Percentiles rank a stretch among this genome's conserved stretches.
Evolutionary conservation across 495 filamentous ascomycete genomes (phyloP).

Genomic region (Ascodesmis nigricans): DNA sequence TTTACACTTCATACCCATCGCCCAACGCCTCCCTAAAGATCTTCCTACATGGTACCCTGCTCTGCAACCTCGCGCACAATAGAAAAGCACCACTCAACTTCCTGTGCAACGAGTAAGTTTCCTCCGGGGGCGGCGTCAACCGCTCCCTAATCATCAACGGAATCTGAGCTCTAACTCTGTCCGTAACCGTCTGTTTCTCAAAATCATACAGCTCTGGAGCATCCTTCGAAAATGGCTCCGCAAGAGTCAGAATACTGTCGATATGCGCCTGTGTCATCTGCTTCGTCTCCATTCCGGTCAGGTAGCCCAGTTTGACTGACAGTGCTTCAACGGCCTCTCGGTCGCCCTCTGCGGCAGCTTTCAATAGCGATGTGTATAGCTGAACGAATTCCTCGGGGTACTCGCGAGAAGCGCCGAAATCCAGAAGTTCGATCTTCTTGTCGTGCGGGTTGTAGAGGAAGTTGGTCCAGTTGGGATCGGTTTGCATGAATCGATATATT

Average conservation of each 20-base stretch:
- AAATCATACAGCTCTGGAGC: conserved; percentile 84
- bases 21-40: conserved; percentile 44
- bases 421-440: conserved; percentile 67
- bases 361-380: conserved; percentile 54
- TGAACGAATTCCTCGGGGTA: conserved; percentile 59
- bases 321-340: conserved; percentile 37
- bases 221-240: conserved; percentile 60
- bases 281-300: conserved; percentile 67
- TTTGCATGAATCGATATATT: conserved; percentile 96
- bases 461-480: conserved; percentile 99
- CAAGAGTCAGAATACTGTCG: conserved; percentile 59
- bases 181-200: conserved; percentile 80
- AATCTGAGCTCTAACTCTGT: conserved; percentile 64
- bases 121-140: conserved; percentile 77
- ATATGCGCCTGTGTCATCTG: conserved; percentile 77
- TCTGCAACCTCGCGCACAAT: conserved; percentile 69
- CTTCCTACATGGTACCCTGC: conserved; percentile 55
- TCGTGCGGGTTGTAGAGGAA: conserved; percentile 67
- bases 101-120: conserved; percentile 89
- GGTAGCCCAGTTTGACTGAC: conserved; percentile 67
- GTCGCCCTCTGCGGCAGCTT: conserved; percentile 53
- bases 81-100: conserved; percentile 93
- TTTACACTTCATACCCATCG: no score
- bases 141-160: conserved; percentile 81
- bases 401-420: conserved; percentile 82